These are phyloP conservation scores for Brasenia schreberi DNA, from an alignment of 164 flowering plant species.

Conservation along the genomic window DNA sequence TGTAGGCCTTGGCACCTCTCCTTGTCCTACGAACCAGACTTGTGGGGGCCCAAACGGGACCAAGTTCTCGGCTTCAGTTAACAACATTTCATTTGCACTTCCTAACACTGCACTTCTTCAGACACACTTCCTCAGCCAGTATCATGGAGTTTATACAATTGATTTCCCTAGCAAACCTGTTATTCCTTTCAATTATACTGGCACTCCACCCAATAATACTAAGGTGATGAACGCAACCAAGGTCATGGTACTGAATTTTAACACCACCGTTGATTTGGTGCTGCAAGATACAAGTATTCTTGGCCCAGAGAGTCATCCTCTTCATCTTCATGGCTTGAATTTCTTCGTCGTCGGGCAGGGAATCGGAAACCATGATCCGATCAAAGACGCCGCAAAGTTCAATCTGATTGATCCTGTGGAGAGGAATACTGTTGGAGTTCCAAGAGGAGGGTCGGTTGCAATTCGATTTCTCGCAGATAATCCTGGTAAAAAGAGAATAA, in stretches of 20 bases:
- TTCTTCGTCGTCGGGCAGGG: conserved; percentile 66
- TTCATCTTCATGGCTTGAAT: conserved; percentile 65
- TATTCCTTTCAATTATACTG: conserved; percentile 41
- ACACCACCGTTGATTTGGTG: conserved; percentile 49
- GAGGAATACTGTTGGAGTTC: conserved; percentile 50
- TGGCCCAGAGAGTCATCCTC: conserved; percentile 60
- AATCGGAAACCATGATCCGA: conserved; percentile 44
- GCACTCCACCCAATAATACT: conserved; percentile 46
- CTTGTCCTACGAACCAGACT: conserved; percentile 33
- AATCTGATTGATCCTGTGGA: conserved; percentile 51
- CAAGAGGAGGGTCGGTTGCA: conserved; percentile 55
- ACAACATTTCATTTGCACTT: conserved; percentile 39
- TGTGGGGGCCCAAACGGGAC: conserved; percentile 63
- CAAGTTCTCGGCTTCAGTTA: conserved; percentile 37
- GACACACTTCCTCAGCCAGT: conserved; percentile 31
- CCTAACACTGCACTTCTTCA: conserved; percentile 50
- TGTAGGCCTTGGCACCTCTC: conserved; percentile 39
- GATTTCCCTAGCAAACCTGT: conserved; percentile 38
- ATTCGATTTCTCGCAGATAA: conserved; percentile 52
- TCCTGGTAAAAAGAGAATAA: conserved; percentile 28
- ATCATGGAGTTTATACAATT: conserved; percentile 38
- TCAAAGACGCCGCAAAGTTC: conserved; percentile 32
- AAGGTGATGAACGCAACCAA: conserved; percentile 32
- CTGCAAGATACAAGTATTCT: conserved; percentile 61
- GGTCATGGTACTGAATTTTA: conserved; percentile 34